Evolutionary conservation across 2,329 filamentous ascomycete genomes (phyloP), one percentile per base, ranked within the genome.

Genomic region (Aspergillus tanneri): DNA sequence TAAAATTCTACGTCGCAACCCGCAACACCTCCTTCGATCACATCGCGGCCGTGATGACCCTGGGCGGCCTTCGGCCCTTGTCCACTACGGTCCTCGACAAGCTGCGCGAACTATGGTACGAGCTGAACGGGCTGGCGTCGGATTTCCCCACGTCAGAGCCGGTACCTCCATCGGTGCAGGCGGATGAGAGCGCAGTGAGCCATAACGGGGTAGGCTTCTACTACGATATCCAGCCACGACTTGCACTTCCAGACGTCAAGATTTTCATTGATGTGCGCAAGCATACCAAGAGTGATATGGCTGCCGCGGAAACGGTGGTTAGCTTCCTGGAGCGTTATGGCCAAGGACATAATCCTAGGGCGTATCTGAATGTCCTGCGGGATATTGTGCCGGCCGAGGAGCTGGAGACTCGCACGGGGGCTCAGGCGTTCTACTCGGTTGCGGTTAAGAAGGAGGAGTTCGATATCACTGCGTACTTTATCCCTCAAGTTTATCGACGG

Each of bases 31-130:
- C 43, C 21, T 46, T 46, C 32, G 43, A 37, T 22, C 43, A 46
- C 34, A 37, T 46, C 11, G 43, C 43, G 18, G 21, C 34, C 10
- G 43, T 46, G 8, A 46, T 46, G 43, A 46, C 43, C 24, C 32
- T 46, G 22, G 43, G 43, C 12, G 43, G 43, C 3, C 32, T n/a
- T 19, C 19, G 24, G 16, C 34, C 34, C 34, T 10, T 25, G 34
- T 25, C 43, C 3, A 10, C 2, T 9, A 18, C 12, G 25, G 14
- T 27, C 9, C 21, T 46, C 4, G 16, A 24, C 32, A 21, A 46
- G 43, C 43, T 46, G 16, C 43, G 34, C 4, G 43, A 46, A 23
- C 43, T 46, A n/a, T 46, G 43, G 43, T 46, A 46, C 25, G 32
- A 25, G 8, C 43, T 46, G 14, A 37, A 38, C 9, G 16, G 43